Percentiles rank a stretch among this genome's conserved stretches.
Conservation (phyloP, 768 basidiomycete species). For the Hydnum rufescens region DNA sequence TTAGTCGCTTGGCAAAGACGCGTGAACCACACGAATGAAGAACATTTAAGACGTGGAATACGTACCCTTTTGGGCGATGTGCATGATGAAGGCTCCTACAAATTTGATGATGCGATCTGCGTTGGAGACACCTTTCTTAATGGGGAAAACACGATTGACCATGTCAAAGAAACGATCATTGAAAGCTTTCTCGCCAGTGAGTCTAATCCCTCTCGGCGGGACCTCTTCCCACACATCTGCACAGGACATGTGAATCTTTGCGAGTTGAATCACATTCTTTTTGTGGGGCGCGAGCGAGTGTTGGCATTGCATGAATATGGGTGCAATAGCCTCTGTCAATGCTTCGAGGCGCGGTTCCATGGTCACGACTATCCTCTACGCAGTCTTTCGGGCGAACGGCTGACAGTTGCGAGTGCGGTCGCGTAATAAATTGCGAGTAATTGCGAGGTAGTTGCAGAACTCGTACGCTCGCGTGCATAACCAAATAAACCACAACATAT, state of each 20-base stretch:
- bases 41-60: neutral
- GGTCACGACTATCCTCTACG: neutral
- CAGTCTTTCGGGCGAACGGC: neutral
- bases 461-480: no score
- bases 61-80: conserved; percentile 59
- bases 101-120: conserved; percentile 74
- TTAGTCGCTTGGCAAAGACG: conserved; percentile 5
- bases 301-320: conserved; percentile 69
- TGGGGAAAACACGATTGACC: conserved; percentile 36
- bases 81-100: conserved; percentile 54
- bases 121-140: conserved; percentile 62
- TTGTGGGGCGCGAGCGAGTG: conserved; percentile 57
- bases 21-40: neutral
- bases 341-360: neutral
- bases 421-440: no score
- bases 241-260: conserved; percentile 57
- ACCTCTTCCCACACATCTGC: conserved; percentile 31
- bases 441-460: no score
- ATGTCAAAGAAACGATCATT: conserved; percentile 40
- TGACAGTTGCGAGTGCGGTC: no score
- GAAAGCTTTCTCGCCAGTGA: conserved; percentile 62
- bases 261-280: conserved; percentile 69
- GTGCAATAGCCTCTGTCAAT: conserved; percentile 23
- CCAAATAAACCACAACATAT: neutral
- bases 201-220: conserved; percentile 29